Evolutionary conservation across 768 basidiomycete species (phyloP).

Genomic region (Strobilomyces confusus): DNA sequence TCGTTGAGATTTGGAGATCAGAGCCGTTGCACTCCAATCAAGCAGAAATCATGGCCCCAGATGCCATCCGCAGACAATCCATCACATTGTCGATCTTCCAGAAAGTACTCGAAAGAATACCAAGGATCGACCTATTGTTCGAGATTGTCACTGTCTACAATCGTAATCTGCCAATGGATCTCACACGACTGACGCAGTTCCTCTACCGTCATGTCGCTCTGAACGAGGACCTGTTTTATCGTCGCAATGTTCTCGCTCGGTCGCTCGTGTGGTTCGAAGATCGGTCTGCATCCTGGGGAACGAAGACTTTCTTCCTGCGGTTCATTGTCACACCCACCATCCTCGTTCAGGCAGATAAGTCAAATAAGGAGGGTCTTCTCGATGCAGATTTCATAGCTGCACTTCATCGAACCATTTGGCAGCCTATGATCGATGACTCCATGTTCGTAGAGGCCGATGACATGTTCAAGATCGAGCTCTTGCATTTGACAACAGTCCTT

Average conservation of each 20-base stretch:
- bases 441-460: conserved; percentile 67
- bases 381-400: conserved; percentile 66
- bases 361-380: conserved; percentile 56
- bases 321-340: conserved; percentile 86
- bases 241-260: conserved; percentile 77
- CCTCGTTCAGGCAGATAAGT: conserved; percentile 65
- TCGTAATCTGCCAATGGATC: conserved; percentile 76
- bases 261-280: conserved; percentile 86
- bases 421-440: conserved; percentile 58
- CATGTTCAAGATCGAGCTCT: conserved; percentile 83
- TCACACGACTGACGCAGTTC: conserved; percentile 75
- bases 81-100: conserved; percentile 77
- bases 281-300: conserved; percentile 54
- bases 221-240: conserved; percentile 61
- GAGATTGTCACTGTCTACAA: conserved; percentile 81
- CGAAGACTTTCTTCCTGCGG: conserved; percentile 78
- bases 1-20: conserved; percentile 68
- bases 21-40: conserved; percentile 46
- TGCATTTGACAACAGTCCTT: conserved; percentile 84
- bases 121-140: conserved; percentile 84
- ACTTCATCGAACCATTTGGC: conserved; percentile 77
- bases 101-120: conserved; percentile 60
- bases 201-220: conserved; percentile 83
- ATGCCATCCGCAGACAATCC: conserved; percentile 55
- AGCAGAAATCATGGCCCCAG: conserved; percentile 40